phyloP scores from a whole-genome alignment of 257 asterid genomes.

The Buddleja alternifolia region DNA sequence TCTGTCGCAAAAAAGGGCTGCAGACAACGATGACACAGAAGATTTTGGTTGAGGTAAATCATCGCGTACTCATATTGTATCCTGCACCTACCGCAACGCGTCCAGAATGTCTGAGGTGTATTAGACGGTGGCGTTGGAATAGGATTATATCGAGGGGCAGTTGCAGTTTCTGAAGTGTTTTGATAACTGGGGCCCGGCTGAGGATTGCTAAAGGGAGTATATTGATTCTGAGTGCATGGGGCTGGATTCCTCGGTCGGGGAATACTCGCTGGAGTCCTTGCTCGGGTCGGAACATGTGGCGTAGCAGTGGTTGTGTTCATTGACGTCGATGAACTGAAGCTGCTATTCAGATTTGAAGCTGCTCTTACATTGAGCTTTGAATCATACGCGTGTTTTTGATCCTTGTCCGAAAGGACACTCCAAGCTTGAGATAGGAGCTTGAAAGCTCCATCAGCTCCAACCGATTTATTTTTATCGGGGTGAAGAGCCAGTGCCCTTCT shows the following conservation, averaged over 20 bases:
- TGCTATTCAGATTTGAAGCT: slow-evolving; percentile 25
- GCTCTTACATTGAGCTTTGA: slow-evolving; percentile 29
- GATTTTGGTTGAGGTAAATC: slow-evolving; percentile 42
- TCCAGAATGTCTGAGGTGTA: slow-evolving; percentile 55
- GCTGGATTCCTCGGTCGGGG: slow-evolving; percentile 19
- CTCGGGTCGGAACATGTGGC: slow-evolving; percentile 26
- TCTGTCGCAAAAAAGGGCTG: slow-evolving; percentile 52
- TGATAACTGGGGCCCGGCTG: not conserved
- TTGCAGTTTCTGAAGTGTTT: not conserved
- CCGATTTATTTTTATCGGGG: slow-evolving; percentile 73
- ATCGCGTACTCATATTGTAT: slow-evolving; percentile 37
- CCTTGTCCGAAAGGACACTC: slow-evolving; percentile 57
- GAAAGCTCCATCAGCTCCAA: slow-evolving; percentile 78
- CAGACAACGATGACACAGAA: slow-evolving; percentile 53
- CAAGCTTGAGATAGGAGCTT: slow-evolving; percentile 60
- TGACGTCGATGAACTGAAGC: slow-evolving; percentile 30
- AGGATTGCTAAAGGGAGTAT: slow-evolving; percentile 11
- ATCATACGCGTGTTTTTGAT: slow-evolving; percentile 46
- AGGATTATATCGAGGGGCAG: not conserved
- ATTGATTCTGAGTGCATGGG: not conserved
- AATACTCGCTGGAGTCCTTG: slow-evolving; percentile 21
- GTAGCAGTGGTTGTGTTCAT: slow-evolving; percentile 12
- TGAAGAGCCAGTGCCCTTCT: slow-evolving; percentile 63
- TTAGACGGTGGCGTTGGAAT: slow-evolving; percentile 6
- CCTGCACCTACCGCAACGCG: slow-evolving; percentile 53